These are phyloP conservation scores for Lachancea dasiensis DNA, from an alignment of 805 yeast genomes.

Conservation along the genomic window DNA sequence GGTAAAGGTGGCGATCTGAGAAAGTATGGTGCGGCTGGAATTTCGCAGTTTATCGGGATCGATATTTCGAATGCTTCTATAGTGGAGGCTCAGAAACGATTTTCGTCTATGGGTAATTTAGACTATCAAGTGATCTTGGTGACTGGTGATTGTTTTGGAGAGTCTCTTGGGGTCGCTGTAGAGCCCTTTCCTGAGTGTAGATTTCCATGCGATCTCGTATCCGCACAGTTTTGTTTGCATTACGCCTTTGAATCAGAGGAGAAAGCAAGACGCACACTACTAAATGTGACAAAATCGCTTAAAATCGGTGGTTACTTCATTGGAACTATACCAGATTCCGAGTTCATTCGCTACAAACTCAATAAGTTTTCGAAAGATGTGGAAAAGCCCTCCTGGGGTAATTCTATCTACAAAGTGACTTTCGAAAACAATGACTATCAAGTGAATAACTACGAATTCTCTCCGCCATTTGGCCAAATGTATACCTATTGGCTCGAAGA, in stretches of 20 bases:
- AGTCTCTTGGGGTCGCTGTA: constrained; percentile 60
- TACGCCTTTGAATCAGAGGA: constrained; percentile 88
- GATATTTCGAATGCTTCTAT: constrained; percentile 90
- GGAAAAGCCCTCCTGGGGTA: constrained; percentile 67
- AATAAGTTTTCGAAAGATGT: constrained; percentile 44
- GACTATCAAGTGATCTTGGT: constrained; percentile 79
- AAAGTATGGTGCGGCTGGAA: constrained; percentile 73
- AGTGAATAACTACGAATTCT: constrained; percentile 68
- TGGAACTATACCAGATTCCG: constrained; percentile 93
- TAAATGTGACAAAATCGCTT: constrained; percentile 70
- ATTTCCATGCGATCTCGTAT: constrained; percentile 82
- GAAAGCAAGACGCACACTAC: constrained; percentile 64
- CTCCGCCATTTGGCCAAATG: constrained; percentile 74
- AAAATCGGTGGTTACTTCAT: constrained; percentile 80
- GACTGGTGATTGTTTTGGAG: constrained; percentile 87
- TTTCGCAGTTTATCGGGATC: constrained; percentile 78
- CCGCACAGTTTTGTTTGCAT: constrained; percentile 89
- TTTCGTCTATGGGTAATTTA: constrained; percentile 46
- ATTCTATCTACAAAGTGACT: constrained; percentile 71
- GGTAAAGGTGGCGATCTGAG: constrained; percentile 98
- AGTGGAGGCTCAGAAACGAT: constrained; percentile 76
- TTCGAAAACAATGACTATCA: constrained; percentile 62
- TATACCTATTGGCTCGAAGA: constrained; percentile 80
- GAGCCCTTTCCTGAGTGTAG: constrained; percentile 58
- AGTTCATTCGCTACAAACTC: constrained; percentile 66